Base-by-base conservation (phyloP, 129 eudicot genomes). In the Calendula officinalis region DNA sequence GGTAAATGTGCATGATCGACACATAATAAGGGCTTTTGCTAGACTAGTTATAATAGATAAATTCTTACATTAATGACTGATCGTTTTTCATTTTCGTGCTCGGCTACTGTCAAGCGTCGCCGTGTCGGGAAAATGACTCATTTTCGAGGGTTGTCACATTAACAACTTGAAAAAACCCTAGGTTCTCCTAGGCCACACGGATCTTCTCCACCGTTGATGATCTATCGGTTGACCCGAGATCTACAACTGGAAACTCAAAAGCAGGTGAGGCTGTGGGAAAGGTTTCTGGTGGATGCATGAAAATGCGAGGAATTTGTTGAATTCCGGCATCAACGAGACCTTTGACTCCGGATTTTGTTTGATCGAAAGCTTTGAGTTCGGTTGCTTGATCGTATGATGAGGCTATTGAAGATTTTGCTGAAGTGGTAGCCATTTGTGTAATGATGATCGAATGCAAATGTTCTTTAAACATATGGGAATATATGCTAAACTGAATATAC, bases 161-260 rank as follows among this genome's bases (percentile, higher is more conserved):
- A 8, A 77, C 66, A 62, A 84, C 77, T 57, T 77, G 90, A 60
- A 84, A 80, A 56, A 84, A 84, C 0, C 90, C 86, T 56, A 65
- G 57, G 1, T 8, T 67, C 65, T 67, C 76, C 0, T 73, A 65
- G 1, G 86, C 78, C 5, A 6, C 51, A 33, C 51, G 60, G 37
- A 83, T 34, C n/a, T 56, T 69, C 61, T 63, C 40, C 8, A 80
- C 62, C 0, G 60, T 55, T 17, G 56, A 64, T 63, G 45, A 49
- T 63, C 39, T 47, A 55, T 67, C 56, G 5, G 34, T 51, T 15
- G 64, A 74, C 7, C 35, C 27, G 7, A 80, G 74, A 61, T 75
- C 77, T 17, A 80, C 43, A 38, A 75, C 39, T 0, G 84, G 84
- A 74, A 80, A 53, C 7, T 74, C 12, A 36, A 80, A 44, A 39